These are phyloP conservation scores for Rhodotorula sp. DNA, from an alignment of 1,284 basidiomycete genomes.

Conservation along the genomic window DNA sequence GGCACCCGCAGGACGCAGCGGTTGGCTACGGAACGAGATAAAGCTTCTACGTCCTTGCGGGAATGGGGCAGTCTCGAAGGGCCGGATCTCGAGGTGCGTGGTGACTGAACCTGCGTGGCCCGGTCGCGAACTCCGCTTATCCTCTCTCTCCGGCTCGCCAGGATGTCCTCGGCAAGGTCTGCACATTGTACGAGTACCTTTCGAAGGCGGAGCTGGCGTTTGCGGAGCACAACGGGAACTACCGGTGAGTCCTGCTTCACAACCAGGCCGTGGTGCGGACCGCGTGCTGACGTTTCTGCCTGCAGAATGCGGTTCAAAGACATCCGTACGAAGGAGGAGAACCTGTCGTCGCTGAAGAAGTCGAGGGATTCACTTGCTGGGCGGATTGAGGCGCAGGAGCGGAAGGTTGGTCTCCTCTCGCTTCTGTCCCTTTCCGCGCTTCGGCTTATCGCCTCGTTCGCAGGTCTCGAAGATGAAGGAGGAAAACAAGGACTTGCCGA, in stretches of 20 bases:
- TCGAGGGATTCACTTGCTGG: conserved; percentile 41
- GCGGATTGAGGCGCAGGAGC: conserved; percentile 44
- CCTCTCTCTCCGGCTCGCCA: background rate
- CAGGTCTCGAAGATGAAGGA: conserved; percentile 47
- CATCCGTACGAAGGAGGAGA: conserved; percentile 45
- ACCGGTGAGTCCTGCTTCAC: conserved; percentile 36
- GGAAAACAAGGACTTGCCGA: conserved; percentile 46
- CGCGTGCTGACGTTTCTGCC: too few species aligned
- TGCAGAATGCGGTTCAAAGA: conserved; percentile 44
- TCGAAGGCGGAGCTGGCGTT: conserved; percentile 43
- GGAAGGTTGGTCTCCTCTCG: conserved; percentile 32
- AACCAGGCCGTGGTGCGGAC: too few species aligned
- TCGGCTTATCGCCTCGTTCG: background rate
- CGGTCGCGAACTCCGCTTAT: background rate
- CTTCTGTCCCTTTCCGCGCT: background rate
- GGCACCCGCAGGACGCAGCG: conserved; percentile 24
- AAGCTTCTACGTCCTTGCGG: conserved; percentile 39
- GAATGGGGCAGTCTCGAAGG: conserved; percentile 46
- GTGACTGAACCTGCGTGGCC: too few species aligned
- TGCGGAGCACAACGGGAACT: conserved; percentile 44
- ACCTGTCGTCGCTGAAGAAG: conserved; percentile 41
- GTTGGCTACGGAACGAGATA: conserved; percentile 38
- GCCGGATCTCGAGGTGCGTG: conserved; percentile 42
- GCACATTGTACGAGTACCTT: conserved; percentile 43
- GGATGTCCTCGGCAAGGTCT: conserved; percentile 45